Percentiles rank a stretch among this genome's conserved stretches.
phyloP scores from a whole-genome alignment of 768 basidiomycete species.

The Holtermanniella nyarrowii region DNA sequence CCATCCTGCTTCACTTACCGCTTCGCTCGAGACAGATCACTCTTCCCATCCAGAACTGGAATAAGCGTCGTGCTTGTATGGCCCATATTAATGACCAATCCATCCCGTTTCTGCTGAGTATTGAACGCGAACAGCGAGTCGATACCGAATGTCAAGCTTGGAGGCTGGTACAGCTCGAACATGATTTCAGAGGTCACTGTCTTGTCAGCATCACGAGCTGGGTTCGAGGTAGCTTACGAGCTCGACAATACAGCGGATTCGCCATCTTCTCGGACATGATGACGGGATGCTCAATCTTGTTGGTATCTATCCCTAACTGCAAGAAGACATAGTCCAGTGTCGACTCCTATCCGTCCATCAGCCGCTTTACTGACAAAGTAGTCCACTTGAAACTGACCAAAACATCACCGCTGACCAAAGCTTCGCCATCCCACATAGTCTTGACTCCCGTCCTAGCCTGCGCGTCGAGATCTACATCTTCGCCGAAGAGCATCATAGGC shows the following conservation, averaged over 20 bases:
- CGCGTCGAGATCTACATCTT: slow-evolving; percentile 75
- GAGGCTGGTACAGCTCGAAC: slow-evolving; percentile 84
- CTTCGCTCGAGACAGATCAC: slow-evolving; percentile 74
- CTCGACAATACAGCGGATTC: slow-evolving; percentile 78
- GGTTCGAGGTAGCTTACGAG: slow-evolving; percentile 50
- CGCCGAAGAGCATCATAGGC: slow-evolving; percentile 76
- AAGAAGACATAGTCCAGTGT: slow-evolving; percentile 86
- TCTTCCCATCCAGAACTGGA: slow-evolving; percentile 71
- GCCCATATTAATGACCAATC: slow-evolving; percentile 81
- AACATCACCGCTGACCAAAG: slow-evolving; percentile 81
- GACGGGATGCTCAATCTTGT: slow-evolving; percentile 71
- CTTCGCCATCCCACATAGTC: slow-evolving; percentile 88
- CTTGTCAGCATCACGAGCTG: not conserved
- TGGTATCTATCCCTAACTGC: slow-evolving; percentile 68
- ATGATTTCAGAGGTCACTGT: slow-evolving; percentile 89
- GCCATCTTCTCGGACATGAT: slow-evolving; percentile 87
- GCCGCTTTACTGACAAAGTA: not conserved
- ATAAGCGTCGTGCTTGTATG: slow-evolving; percentile 83
- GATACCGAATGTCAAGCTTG: slow-evolving; percentile 73
- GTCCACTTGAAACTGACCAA: slow-evolving; percentile 52
- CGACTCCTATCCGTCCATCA: slow-evolving; percentile 58
- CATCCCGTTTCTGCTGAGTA: slow-evolving; percentile 61
- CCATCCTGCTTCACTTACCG: slow-evolving; percentile 47
- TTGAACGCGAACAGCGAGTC: slow-evolving; percentile 91
- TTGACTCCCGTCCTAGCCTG: slow-evolving; percentile 66